phyloP scores from a whole-genome alignment of 495 filamentous ascomycete genomes.

The Penicillium atrosanguineum region DNA sequence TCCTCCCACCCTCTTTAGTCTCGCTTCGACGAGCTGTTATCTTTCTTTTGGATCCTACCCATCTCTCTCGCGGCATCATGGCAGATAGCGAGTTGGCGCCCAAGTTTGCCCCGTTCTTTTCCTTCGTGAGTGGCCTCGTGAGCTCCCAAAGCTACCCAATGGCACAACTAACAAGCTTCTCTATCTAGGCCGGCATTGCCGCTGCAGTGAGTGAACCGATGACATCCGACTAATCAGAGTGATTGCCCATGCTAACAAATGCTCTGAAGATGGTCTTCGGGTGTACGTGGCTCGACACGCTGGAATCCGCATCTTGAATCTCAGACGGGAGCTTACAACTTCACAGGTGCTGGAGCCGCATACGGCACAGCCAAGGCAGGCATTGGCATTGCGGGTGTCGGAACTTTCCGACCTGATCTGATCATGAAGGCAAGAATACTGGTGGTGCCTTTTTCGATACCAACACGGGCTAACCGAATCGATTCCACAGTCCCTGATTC shows the following conservation, averaged over 20 bases:
- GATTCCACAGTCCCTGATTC: slow-evolving; percentile 71
- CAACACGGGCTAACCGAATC: slow-evolving; percentile 8
- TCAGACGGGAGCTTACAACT: slow-evolving; percentile 20
- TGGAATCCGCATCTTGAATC: slow-evolving; percentile 9
- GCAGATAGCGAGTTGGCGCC: slow-evolving; percentile 69
- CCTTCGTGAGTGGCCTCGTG: slow-evolving; percentile 68
- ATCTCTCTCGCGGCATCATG: slow-evolving; percentile 45
- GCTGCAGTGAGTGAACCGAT: slow-evolving; percentile 74
- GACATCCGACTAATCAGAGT: slow-evolving; percentile 2
- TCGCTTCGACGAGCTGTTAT: slow-evolving; percentile 5
- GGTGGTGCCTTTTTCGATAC: neutral
- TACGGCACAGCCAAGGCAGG: slow-evolving; percentile 98
- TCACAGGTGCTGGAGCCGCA: slow-evolving; percentile 81
- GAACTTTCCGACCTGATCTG: slow-evolving; percentile 86
- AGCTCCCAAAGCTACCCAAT: slow-evolving; percentile 10
- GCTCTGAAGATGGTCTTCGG: slow-evolving; percentile 74
- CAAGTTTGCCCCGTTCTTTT: slow-evolving; percentile 95
- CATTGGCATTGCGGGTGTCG: slow-evolving; percentile 93
- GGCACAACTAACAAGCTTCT: slow-evolving; percentile 34
- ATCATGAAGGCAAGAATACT: slow-evolving; percentile 83
- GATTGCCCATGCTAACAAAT: slow-evolving; percentile 19
- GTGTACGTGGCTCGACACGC: slow-evolving; percentile 55
- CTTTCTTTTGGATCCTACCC: neutral
- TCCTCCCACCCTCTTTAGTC: slow-evolving; percentile 1
- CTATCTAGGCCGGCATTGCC: slow-evolving; percentile 69